A percentile compares a stretch with the other conserved stretches of the same genome.
Evolutionary conservation across 805 yeast genomes (phyloP).

Genomic region (Tetrapisispora namnaoensis): DNA sequence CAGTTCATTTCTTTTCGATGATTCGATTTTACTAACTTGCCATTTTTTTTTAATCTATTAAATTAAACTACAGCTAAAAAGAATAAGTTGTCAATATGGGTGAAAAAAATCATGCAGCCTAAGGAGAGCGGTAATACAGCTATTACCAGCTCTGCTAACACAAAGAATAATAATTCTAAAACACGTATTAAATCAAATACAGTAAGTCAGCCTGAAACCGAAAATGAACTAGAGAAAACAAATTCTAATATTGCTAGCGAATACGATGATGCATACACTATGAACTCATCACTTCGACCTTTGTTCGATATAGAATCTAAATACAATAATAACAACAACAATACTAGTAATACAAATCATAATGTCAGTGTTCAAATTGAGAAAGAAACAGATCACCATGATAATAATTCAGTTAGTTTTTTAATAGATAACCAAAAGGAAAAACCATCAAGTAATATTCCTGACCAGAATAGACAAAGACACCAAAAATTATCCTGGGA

Average conservation of each 20-base stretch:
- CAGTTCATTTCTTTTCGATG: neutral
- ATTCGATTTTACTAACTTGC: neutral
- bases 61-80: slow-evolving; percentile 10
- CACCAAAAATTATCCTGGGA: slow-evolving; percentile 16
- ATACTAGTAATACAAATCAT: neutral
- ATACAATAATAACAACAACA: neutral
- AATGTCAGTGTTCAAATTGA: neutral
- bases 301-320: slow-evolving; percentile 6
- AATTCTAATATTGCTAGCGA: neutral
- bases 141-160: neutral
- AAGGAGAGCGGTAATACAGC: slow-evolving; percentile 7
- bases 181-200: neutral
- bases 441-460: slow-evolving; percentile 1
- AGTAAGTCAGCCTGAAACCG: neutral
- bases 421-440: neutral
- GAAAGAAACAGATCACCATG: neutral
- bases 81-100: slow-evolving; percentile 26
- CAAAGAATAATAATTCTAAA: neutral
- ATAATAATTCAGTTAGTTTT: neutral
- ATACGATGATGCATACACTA: slow-evolving; percentile 5
- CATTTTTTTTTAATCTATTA: too few relatives aligned
- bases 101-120: slow-evolving; percentile 26
- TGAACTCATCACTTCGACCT: slow-evolving; percentile 12
- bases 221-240: neutral
- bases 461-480: neutral